Base-by-base conservation (phyloP, 805 yeast species). In the Schizosaccharomyces osmophilus region DNA sequence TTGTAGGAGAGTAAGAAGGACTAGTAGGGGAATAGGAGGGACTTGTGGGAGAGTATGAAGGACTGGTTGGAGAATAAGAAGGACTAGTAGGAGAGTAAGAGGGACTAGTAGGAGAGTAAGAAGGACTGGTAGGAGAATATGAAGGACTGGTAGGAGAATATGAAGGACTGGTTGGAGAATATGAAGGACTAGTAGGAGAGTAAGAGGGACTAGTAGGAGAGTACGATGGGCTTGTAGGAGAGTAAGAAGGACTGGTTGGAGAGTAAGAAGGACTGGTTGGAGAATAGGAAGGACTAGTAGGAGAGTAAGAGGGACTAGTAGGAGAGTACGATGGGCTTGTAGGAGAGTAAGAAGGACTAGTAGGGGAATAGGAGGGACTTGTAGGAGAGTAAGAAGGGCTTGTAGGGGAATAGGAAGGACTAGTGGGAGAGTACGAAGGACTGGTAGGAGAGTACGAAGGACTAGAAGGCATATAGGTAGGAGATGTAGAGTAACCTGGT, bases 141-240 rank as follows among this genome's bases (percentile, higher is more conserved):
- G 75, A 69, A 63, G 95, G 95, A 0, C 90, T 83, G 0, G 95
- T 87, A 62, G 95, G 94, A 0, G 84, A 78, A 68, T 86, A 86
- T 2, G 77, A 69, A 66, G 95, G 90, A 0, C 86, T 80, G 0
- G 95, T 84, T 61, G 95, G 95, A 0, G 82, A 76, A 70, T 87
- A 85, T 1, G 76, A 69, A 64, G 93, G 93, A 2, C 86, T 80
- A 0, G 95, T 84, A 61, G 95, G 95, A 0, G 82, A 76, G 70
- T 87, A 85, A 1, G 76, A 69, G 64, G 93, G 93, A 2, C 85
- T 79, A 0, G 86, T 81, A 63, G 86, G 86, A 0, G 84, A 78
- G 68, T 86, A 82, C 4, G 71, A 65, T 63, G 87, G 86, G 3
- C 82, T 76, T 0, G 86, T 81, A 60, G 86, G 85, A 0, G 79